Conservation (phyloP, 2,329 filamentous ascomycete genomes). For the Trichoderma sp. region DNA sequence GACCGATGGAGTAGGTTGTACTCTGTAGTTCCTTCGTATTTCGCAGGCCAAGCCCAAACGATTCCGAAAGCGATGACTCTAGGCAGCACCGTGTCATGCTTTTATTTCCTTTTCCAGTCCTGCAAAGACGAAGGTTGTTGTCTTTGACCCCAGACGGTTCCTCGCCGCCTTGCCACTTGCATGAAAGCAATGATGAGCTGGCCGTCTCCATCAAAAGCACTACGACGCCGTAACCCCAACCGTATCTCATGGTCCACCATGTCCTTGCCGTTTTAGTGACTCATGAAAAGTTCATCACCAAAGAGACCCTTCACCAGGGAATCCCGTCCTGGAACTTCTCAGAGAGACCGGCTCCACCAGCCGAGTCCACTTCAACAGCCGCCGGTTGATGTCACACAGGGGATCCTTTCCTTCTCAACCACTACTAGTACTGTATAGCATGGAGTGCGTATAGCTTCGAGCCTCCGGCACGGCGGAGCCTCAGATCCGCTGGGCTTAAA, state of each 20-base stretch:
- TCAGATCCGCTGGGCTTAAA: conserved; percentile 13
- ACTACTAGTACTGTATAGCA: background rate
- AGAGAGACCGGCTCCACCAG: background rate
- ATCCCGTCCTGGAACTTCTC: background rate
- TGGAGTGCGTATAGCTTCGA: background rate
- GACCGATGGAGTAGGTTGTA: background rate
- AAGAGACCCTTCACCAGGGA: background rate
- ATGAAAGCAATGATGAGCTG: conserved; percentile 11
- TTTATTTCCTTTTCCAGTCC: background rate
- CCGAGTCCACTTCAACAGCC: background rate
- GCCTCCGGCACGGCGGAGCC: conserved; percentile 8
- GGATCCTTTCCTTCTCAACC: background rate
- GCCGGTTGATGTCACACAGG: conserved; percentile 3
- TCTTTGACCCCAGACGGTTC: background rate
- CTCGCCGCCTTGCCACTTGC: conserved; percentile 4
- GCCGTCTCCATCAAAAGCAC: background rate
- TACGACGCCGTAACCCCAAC: background rate
- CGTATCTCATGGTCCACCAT: background rate
- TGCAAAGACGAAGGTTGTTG: background rate
- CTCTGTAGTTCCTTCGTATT: background rate
- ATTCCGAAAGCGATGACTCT: background rate
- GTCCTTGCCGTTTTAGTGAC: background rate
- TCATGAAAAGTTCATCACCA: background rate
- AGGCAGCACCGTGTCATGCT: background rate
- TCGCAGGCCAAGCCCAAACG: background rate